Evolutionary conservation across 2,329 filamentous ascomycete genomes (phyloP).

Genomic region (Ceratocystis lukuohia): DNA sequence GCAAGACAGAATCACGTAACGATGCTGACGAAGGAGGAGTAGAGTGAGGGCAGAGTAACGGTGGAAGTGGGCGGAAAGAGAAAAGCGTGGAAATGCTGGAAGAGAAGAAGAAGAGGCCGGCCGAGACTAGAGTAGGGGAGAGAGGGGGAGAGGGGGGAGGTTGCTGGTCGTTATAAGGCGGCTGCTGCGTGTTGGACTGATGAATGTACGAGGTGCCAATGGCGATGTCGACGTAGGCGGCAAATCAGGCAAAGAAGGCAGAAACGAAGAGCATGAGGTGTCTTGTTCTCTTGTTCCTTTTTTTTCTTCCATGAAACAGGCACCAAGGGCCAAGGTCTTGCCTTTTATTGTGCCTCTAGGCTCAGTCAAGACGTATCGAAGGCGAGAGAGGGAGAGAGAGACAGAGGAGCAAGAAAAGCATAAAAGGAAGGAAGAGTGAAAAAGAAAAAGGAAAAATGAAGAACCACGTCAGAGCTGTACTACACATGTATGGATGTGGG

Average conservation of each 20-base stretch:
- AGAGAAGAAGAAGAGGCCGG: neutral
- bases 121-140: neutral
- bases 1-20: neutral
- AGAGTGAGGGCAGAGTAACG: neutral
- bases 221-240: no score
- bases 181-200: neutral
- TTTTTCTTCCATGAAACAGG: no score
- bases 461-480: constrained; percentile 5
- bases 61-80: no score
- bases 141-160: neutral
- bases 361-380: no score
- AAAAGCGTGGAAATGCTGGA: no score
- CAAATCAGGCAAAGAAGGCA: no score
- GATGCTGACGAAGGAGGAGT: neutral
- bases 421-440: neutral
- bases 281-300: no score
- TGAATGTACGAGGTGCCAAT: neutral
- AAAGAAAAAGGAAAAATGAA: neutral
- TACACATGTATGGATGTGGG: neutral
- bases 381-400: neutral
- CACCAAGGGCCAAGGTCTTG: no score
- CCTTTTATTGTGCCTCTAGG: no score
- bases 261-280: no score
- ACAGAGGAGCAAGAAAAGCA: neutral
- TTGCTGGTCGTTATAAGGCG: neutral